Evolutionary conservation across 2,329 filamentous ascomycete genomes (phyloP), one percentile per base, ranked within the genome.

Genomic region (Teratosphaeria pseudoeucalypti): DNA sequence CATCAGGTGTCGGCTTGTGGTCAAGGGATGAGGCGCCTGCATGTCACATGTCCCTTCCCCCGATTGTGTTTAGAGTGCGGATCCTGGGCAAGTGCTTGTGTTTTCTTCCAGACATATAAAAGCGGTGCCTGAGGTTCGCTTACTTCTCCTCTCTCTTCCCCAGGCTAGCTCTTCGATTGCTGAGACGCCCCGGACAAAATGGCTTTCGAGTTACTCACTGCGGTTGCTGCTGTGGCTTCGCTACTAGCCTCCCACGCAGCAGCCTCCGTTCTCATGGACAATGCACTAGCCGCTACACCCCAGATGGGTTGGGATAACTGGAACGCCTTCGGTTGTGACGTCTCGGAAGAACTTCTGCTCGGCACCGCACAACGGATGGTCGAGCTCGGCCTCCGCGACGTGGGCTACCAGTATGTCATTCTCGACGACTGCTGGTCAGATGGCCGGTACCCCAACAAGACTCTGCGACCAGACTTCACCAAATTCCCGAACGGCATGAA

Each of bases 361-460:
- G 72, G 71, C 7, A 80, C 79, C 0, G 78, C 79, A 0, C 69
- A 75, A 39, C 68, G 75, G 54, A 49, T 59, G 52, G 69, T 79
- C 19, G 69, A 77, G 34, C 71, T 72, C 54, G 79, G 79, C 4
- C 67, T 81, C 37, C 72, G 77, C 34, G 78, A 81, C 61, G 63
- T 76, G 7, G 78, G 79, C 34, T 81, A 81, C 65, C 70, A 79
- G 60, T 81, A 82, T 63, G 75, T 81, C 52, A 71, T 79, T 43
- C 71, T 82, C 1, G 80, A 82, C 63, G 80, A 82, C 63, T 81
- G 79, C 68, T 82, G 80, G 80, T 75, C 72, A 12, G 66, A 71
- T 49, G 78, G 77, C 34, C 73, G 80, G 12, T 74, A 74, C 57
- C 63, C 68, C 2, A 78, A 77, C 52, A 76, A 77, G 34, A 74